Evolutionary conservation across 2,329 filamentous ascomycete species (phyloP), one percentile per base, ranked within the genome.

Genomic region (Bipolaris oryzae): DNA sequence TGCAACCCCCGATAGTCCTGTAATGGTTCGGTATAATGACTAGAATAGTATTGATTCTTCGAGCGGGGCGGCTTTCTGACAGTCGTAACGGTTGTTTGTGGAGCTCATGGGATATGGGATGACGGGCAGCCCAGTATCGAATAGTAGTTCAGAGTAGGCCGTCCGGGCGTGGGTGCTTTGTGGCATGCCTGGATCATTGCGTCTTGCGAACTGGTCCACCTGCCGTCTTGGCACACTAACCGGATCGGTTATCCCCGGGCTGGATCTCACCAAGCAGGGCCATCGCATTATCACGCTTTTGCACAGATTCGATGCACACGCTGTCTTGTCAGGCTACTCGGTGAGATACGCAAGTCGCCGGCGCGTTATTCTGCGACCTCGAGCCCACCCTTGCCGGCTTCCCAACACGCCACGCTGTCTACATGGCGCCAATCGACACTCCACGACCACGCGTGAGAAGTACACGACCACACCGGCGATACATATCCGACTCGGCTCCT

Each of bases 401-500:
- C 39, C 55, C 37, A 55, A 63, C 64, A 62, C 71, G 68, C 67
- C 68, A 61, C 65, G 42, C 64, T 28, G 23, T 68, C 54, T 66
- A 67, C 64, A 76, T 76, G 74, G 68, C 72, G 57, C 66, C 74
- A 50, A 69, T 66, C 49, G 72, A 69, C 50, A 76, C 74, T 50
- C 74, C 74, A 53, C 67, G 57, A 64, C 68, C 66, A 73, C 74
- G 74, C 69, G 68, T 73, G 54, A 69, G 74, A 61, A 70, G 56
- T 58, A 68, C 72, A 46, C 68, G 74, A 60, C 72, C 72, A 33
- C 67, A 66, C n/a, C 67, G 67, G 58, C 71, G 73, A 48, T 55
- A 67, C 58, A 58, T 73, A 34, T 71, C 76, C 43, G 75, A 77
- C 57, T 77, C 76, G 16, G 78, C 77, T 50, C 78, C 78, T 31